Evolutionary conservation across 78 protist species (phyloP), one percentile per base, ranked within the genome.

Genomic region (Trichosphaerium sp.): DNA sequence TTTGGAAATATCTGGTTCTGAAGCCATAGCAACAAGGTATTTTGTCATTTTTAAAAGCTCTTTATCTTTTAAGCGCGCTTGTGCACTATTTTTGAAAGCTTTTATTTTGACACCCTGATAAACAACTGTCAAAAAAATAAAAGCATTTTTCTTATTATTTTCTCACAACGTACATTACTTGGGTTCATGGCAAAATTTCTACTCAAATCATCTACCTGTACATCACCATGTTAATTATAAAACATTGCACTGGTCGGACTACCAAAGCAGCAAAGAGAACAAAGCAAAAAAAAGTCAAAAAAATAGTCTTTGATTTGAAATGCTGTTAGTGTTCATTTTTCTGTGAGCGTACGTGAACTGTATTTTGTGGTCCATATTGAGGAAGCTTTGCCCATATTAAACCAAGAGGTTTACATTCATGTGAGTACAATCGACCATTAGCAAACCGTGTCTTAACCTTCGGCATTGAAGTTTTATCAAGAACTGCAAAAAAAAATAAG

Each of bases 101-200:
- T 73, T 73, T 23, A 74, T 65, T 18, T 74, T 67, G 34, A 74
- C 80, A 15, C 80, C 80, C 64, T 58, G 11, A 21, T 21, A 4
- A 42, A 12, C 39, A n/a, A 11, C 64, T 58, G 11, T n/a, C 21
- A 4, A 42, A 12, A 58, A n/a, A 11, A 58, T 4, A 18, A 58
- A n/a, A 4, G 18, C 7, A 18, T 42, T 18, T 42, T 4, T 42
- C 4, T 58, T 7, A 58, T 4, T 42, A 5, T 4, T 15, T n/a
- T 58, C 4, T 4, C 4, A 55, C 31, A 35, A 55, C 64, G 15
- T 58, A 58, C 64, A 54, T 74, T 74, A 40, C 67, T 74, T 39
- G 80, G 80, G 12, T 74, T 74, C 80, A 74, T 74, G 35, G 80
- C 80, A 74, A 74, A 74, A 35, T 74, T 74, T 52, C 42, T 74